These are phyloP conservation scores for Beta lomatogona DNA, from an alignment of 179 eudicot genomes.

Conservation along the genomic window DNA sequence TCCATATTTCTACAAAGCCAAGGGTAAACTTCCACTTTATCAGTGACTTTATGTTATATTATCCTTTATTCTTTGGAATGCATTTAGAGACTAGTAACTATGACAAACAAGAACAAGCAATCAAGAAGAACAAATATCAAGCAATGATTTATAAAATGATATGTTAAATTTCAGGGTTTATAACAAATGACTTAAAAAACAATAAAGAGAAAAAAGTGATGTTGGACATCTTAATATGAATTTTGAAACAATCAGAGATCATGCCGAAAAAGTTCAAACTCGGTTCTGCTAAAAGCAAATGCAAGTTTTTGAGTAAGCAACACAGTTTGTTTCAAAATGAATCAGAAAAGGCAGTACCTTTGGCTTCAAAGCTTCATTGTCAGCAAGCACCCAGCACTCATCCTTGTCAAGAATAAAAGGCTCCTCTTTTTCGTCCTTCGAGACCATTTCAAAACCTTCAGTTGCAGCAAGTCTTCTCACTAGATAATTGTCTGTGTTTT, in stretches of 20 bases:
- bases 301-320: not conserved
- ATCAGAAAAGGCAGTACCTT: conserved; percentile 47
- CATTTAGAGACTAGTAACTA: too few relatives aligned
- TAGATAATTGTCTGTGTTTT: conserved; percentile 47
- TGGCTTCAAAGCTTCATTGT: conserved; percentile 69
- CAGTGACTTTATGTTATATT: too few relatives aligned
- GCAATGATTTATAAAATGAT: not conserved
- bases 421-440: conserved; percentile 84
- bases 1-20: too few relatives aligned
- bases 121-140: too few relatives aligned
- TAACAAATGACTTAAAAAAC: not conserved
- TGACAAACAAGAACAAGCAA: too few relatives aligned
- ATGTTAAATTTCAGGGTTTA: not conserved
- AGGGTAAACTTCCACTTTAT: too few relatives aligned
- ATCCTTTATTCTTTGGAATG: too few relatives aligned
- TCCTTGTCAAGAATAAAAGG: conserved; percentile 81
- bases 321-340: not conserved
- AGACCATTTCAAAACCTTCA: conserved; percentile 95
- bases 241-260: not conserved
- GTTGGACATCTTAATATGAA: not conserved
- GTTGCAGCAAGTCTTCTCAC: conserved; percentile 88
- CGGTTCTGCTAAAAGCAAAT: conserved; percentile 2
- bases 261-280: not conserved
- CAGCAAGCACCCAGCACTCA: conserved; percentile 92
- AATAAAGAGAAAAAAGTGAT: not conserved